Evolutionary conservation across 2,329 filamentous ascomycete genomes (phyloP).

Genomic region (Plectosphaerella sp.): DNA sequence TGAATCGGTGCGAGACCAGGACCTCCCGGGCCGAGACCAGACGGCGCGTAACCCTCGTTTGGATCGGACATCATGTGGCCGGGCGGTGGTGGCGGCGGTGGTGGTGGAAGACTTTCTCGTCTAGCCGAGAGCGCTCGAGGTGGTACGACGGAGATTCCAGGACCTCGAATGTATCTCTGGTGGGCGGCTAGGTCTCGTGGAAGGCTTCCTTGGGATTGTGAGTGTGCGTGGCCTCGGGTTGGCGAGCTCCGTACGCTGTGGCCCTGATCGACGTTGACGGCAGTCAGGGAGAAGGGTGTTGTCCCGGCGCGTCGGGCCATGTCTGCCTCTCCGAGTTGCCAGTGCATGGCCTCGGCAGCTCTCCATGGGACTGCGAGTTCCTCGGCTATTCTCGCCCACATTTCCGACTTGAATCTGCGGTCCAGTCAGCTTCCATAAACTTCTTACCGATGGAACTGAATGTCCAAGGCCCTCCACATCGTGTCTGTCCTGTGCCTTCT

Average conservation of each 20-base stretch:
- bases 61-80: constrained; percentile 22
- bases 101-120: constrained; percentile 33
- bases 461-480: too few relatives aligned
- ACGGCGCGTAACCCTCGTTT: constrained; percentile 24
- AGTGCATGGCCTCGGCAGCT: constrained; percentile 96
- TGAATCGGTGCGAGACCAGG: constrained; percentile 52
- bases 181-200: constrained; percentile 23
- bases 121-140: constrained; percentile 30
- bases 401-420: constrained; percentile 87
- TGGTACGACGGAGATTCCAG: constrained; percentile 17
- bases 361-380: constrained; percentile 96
- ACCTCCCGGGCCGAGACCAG: constrained; percentile 24
- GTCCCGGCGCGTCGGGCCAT: constrained; percentile 92
- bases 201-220: constrained; percentile 41
- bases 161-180: constrained; percentile 26
- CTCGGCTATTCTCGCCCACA: constrained; percentile 95
- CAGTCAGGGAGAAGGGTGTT: constrained; percentile 69
- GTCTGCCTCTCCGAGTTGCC: constrained; percentile 88
- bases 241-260: constrained; percentile 10
- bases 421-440: constrained; percentile 2
- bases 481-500: background rate
- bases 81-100: constrained; percentile 20
- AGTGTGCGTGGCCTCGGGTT: constrained; percentile 28
- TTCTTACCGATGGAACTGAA: too few relatives aligned
- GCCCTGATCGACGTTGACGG: constrained; percentile 39